phyloP scores from a whole-genome alignment of 2,329 filamentous ascomycete species.

The Aplosporella prunicola region DNA sequence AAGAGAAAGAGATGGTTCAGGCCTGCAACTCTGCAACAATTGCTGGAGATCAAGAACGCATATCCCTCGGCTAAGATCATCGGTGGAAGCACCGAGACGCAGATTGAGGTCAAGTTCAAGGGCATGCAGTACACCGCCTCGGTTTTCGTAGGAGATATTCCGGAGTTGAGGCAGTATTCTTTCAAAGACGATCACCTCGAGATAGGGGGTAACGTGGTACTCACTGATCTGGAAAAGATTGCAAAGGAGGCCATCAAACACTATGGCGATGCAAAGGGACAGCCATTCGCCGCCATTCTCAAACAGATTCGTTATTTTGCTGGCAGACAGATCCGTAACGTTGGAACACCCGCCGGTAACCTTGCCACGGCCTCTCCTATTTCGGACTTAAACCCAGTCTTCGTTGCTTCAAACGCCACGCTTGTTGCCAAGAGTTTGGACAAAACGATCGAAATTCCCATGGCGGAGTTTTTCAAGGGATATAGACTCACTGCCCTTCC shows the following conservation, averaged over 20 bases:
- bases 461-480: conserved; percentile 85
- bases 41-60: conserved; percentile 82
- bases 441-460: conserved; percentile 74
- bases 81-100: conserved; percentile 90
- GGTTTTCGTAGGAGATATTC: conserved; percentile 86
- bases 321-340: conserved; percentile 89
- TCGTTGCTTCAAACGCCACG: conserved; percentile 76
- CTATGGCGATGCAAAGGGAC: conserved; percentile 62
- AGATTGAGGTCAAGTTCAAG: conserved; percentile 98
- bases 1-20: conserved; percentile 92
- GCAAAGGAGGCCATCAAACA: conserved; percentile 68
- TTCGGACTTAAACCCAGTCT: conserved; percentile 88
- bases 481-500: conserved; percentile 79
- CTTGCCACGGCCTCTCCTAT: conserved; percentile 91
- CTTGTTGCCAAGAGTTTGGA: conserved; percentile 69
- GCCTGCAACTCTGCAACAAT: conserved; percentile 74
- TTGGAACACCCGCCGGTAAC: conserved; percentile 94
- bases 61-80: conserved; percentile 88
- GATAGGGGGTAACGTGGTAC: conserved; percentile 81
- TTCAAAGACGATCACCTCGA: conserved; percentile 78
- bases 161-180: conserved; percentile 72
- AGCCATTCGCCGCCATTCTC: conserved; percentile 81
- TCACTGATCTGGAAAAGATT: conserved; percentile 85
- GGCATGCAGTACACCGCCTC: conserved; percentile 81
- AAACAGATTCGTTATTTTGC: conserved; percentile 95